Base-by-base conservation (phyloP, 2,329 filamentous ascomycete genomes). In the Monosporascus sp. region DNA sequence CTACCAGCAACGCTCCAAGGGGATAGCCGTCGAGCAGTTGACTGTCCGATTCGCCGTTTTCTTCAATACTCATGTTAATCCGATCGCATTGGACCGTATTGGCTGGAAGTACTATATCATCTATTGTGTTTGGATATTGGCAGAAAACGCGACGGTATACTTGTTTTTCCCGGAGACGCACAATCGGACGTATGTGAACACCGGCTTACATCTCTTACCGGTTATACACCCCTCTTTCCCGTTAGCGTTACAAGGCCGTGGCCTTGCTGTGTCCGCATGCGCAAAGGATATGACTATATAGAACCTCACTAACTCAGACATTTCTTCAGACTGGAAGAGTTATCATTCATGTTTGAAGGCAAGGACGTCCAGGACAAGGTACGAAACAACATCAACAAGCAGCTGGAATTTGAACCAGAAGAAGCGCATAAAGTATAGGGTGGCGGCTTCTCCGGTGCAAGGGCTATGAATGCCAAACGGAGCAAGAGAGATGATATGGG, bases 51-150 rank as follows among this genome's bases (percentile, higher is more conserved):
- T 72, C 54, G 70, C 72, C 41, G 65, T 70, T 22, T 72, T 75
- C 50, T 74, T 75, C 63, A 78, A 78, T 63, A 76, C 74, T 2
- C 78, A 76, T 58, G 74, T 76, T 37, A 74, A 74, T 58, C 72
- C 74, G 7, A 66, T 73, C 58, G 75, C 54, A n/a, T 68, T 78
- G 7, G 67, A 71, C 36, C 59, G 59, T 5, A 72, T 74, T 31
- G 64, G 65, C 6, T 75, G 72, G 72, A 69, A 69, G 48, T 72
- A 70, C 50, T 72, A 71, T 54, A 61, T 71, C 31, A 62, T 70
- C 1, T 71, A 70, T 57, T 69, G 65, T 52, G 61, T 65, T 5
- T 70, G 67, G 66, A 67, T 71, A 27, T 43, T 67, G 22, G 57
- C 71, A 36, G 65, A 72, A 59, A 65, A 71, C 31, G 58, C 58